Base-by-base conservation (phyloP, 768 basidiomycete genomes). In the Suillus weaverae region DNA sequence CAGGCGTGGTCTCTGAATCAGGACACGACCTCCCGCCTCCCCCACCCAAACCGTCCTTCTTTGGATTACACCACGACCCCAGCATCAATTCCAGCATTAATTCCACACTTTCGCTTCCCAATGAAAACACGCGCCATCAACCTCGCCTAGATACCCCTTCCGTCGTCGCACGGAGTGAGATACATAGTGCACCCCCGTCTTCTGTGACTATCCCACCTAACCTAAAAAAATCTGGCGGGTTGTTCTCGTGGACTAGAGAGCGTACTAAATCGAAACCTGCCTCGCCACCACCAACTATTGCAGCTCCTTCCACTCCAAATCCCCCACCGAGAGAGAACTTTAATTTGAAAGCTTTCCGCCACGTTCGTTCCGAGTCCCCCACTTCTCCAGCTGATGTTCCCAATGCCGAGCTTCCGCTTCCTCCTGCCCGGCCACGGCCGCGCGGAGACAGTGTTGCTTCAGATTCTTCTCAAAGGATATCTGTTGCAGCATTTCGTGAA, bases 401-500 rank as follows among this genome's bases (percentile, higher is more conserved):
- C 7, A 65, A 73, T 26, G 75, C 78, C 18, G 57, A 57, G 22
- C 41, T 64, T 0, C 65, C 72, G n/a, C 75, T 78, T 1, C 80
- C 85, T 5, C 76, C 80, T 13, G 78, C 73, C 6, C 71, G 71
- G 8, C 72, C 83, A 22, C 84, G 88, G 2, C 84, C 86, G 18
- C 83, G 90, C 68, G 85, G 81, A 26, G 78, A 80, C 51, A 89
- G 89, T 73, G 69, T 81, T 66, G 82, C 84, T 20, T 89, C 89
- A 4, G 88, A 90, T 46, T 80, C 86, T 6, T 87, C 87, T 2
- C 90, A 91, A 67, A 84, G 90, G 61, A 92, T 93, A 32, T 89
- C 89, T 9, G 88, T 93, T 38, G 91, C 90, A 3, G 91, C 91
- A 3, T 93, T 93, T 72, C 85, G 89, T 62, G 91, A 92, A 78